phyloP scores from a whole-genome alignment of 2,329 filamentous ascomycete genomes.

The Fusarium neocosmosporiellum region DNA sequence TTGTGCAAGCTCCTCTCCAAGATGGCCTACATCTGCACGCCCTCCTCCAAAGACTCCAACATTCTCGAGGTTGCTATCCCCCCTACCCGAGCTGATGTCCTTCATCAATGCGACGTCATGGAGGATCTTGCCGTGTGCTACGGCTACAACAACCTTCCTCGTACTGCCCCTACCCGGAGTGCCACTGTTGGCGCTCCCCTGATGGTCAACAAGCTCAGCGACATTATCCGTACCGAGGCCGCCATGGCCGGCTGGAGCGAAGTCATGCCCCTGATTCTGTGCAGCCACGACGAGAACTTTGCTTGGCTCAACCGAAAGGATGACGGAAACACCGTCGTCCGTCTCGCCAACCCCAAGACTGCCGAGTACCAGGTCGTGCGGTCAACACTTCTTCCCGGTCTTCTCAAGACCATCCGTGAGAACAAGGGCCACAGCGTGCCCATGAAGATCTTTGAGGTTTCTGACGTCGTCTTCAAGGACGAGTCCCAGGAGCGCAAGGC shows the following conservation, averaged over 20 bases:
- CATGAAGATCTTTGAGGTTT: conserved; percentile 92
- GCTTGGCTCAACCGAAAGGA: conserved; percentile 92
- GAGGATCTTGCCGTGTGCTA: conserved; percentile 97
- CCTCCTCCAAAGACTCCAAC: conserved; percentile 75
- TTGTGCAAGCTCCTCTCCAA: conserved; percentile 85
- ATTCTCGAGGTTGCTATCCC: conserved; percentile 86
- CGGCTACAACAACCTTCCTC: conserved; percentile 95
- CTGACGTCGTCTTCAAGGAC: conserved; percentile 94
- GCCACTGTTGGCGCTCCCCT: conserved; percentile 89
- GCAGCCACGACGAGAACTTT: conserved; percentile 98
- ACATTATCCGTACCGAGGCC: conserved; percentile 89
- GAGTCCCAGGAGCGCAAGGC: conserved; percentile 82
- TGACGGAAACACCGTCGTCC: conserved; percentile 84
- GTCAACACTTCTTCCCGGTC: conserved; percentile 84
- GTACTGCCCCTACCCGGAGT: conserved; percentile 85
- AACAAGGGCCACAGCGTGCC: conserved; percentile 91
- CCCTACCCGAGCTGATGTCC: conserved; percentile 89
- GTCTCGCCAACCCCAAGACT: conserved; percentile 92
- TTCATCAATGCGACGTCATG: conserved; percentile 98
- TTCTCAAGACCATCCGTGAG: conserved; percentile 93
- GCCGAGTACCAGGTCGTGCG: conserved; percentile 93
- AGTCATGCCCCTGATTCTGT: conserved; percentile 95
- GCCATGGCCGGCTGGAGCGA: conserved; percentile 97
- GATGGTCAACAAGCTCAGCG: conserved; percentile 91
- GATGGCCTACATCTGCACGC: conserved; percentile 88